phyloP scores from a whole-genome alignment of 345 rosid species.

The Citropsis articulata region DNA sequence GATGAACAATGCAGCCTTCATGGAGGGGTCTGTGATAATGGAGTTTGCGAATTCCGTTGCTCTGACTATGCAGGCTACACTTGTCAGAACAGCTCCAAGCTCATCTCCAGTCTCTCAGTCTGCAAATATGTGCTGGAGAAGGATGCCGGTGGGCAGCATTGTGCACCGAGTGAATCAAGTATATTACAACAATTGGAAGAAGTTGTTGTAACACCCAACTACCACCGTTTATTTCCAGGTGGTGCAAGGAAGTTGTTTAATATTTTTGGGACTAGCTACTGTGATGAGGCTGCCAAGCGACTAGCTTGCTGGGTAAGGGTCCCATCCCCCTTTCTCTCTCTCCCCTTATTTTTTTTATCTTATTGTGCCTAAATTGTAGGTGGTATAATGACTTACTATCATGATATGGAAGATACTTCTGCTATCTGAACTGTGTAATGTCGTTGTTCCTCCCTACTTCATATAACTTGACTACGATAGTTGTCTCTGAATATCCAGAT shows the following conservation, averaged over 20 bases:
- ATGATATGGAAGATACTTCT: too few relatives aligned
- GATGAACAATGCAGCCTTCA: conserved; percentile 99
- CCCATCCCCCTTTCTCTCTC: neutral
- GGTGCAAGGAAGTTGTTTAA: conserved; percentile 85
- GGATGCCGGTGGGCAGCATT: conserved; percentile 74
- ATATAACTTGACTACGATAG: neutral
- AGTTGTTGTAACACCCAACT: conserved; percentile 96
- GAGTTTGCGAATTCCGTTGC: conserved; percentile 98
- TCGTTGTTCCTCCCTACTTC: neutral
- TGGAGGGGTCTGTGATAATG: conserved; percentile 99
- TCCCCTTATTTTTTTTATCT: neutral
- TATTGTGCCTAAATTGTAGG: neutral
- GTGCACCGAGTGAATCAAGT: conserved; percentile 94
- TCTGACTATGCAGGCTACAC: conserved; percentile 98
- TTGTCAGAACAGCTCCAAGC: conserved; percentile 93
- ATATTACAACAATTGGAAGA: conserved; percentile 95
- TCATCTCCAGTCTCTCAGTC: conserved; percentile 73
- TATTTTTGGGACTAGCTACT: conserved; percentile 71
- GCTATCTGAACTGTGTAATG: neutral
- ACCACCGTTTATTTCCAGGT: conserved; percentile 80
- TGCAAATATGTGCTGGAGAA: conserved; percentile 84
- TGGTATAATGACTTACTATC: neutral
- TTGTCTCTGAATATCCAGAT: conserved; percentile 45
- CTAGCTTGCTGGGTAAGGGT: conserved; percentile 92
- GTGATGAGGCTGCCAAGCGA: conserved; percentile 85